Evolutionary conservation across 495 filamentous ascomycete species (phyloP).

Genomic region (Penicillium egyptiacum): DNA sequence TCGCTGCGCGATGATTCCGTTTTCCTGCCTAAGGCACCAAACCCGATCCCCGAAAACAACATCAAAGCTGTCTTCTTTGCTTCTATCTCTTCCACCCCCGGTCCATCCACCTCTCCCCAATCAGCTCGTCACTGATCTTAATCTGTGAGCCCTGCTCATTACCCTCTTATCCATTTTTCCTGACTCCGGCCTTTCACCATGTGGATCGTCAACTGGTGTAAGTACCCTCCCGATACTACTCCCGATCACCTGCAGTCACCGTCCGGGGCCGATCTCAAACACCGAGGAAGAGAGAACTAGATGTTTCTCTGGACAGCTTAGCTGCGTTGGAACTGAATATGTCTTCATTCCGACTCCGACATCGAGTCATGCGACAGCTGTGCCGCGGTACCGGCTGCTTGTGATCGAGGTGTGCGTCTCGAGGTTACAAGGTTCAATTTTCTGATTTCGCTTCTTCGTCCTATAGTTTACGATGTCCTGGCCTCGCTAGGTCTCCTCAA

Average conservation of each 20-base stretch:
- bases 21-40: constrained; percentile 27
- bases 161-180: constrained; percentile 8
- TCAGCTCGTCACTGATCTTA: constrained; percentile 11
- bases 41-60: constrained; percentile 32
- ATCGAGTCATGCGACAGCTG: constrained; percentile 1
- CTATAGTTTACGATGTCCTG: constrained; percentile 86
- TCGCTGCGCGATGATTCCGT: constrained; percentile 12
- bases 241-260: constrained; percentile 5
- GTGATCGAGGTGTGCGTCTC: constrained; percentile 13
- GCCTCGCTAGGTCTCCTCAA: constrained; percentile 87
- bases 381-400: constrained; percentile 21
- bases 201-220: constrained; percentile 98
- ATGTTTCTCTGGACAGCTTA: not conserved
- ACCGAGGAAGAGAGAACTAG: not conserved
- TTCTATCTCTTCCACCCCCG: constrained; percentile 19
- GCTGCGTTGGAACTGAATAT: not conserved
- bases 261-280: not conserved
- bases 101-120: constrained; percentile 23
- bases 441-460: constrained; percentile 17
- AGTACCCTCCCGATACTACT: constrained; percentile 36
- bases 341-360: not conserved
- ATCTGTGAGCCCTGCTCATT: constrained; percentile 12
- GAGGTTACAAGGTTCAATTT: constrained; percentile 4
- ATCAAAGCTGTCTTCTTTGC: constrained; percentile 41
- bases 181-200: constrained; percentile 52